Evolutionary conservation across 2,329 filamentous ascomycete species (phyloP).

Genomic region (Claviceps cyperi): DNA sequence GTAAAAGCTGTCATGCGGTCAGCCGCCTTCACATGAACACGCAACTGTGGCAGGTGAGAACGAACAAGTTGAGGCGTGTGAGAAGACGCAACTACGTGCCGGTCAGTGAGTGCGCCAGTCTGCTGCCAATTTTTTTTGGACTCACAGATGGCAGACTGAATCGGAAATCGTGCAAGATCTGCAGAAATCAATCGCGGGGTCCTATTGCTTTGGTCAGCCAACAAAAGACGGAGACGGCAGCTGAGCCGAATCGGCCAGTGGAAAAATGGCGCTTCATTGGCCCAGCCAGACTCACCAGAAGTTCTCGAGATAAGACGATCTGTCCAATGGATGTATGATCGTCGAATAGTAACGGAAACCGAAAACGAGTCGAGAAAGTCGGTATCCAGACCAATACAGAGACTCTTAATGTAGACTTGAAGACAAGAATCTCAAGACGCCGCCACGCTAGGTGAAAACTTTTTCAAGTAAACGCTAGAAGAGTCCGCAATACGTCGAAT

Average conservation of each 20-base stretch:
- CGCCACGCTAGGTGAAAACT: constrained; percentile 23
- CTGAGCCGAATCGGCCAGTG: background rate
- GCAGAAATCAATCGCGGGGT: constrained; percentile 13
- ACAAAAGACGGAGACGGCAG: background rate
- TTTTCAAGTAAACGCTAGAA: constrained; percentile 18
- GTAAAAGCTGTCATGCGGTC: background rate
- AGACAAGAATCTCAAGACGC: constrained; percentile 24
- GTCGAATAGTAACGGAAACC: constrained; percentile 16
- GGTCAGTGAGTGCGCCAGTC: background rate
- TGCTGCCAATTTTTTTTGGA: background rate
- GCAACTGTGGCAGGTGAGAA: background rate
- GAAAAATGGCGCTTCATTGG: background rate
- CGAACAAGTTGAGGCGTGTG: constrained; percentile 1
- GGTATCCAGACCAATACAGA: constrained; percentile 22
- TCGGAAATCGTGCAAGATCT: constrained; percentile 10
- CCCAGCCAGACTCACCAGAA: constrained; percentile 6
- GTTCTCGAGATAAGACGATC: constrained; percentile 7
- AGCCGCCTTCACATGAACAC: background rate
- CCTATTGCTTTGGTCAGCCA: constrained; percentile 5
- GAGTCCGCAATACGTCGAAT: constrained; percentile 8
- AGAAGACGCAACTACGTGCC: constrained; percentile 1
- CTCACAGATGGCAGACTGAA: constrained; percentile 1
- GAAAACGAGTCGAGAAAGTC: constrained; percentile 21
- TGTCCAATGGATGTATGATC: constrained; percentile 14
- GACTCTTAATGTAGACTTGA: constrained; percentile 24